phyloP scores from a whole-genome alignment of 2,329 filamentous ascomycete genomes.

The Fusarium devonianum region DNA sequence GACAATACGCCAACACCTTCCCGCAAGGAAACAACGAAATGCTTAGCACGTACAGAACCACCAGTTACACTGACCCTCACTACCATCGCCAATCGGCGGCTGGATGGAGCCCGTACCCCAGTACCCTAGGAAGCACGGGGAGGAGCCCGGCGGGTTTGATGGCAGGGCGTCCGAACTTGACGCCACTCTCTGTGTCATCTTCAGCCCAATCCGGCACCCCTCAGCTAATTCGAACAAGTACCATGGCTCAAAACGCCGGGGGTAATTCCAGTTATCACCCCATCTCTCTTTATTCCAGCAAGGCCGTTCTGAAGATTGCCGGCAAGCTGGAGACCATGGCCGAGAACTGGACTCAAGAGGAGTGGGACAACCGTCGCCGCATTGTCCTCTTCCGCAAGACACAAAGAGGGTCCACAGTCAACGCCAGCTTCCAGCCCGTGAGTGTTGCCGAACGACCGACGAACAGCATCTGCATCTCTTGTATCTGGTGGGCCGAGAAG shows the following conservation, averaged over 20 bases:
- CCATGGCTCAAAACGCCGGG: constrained; percentile 51
- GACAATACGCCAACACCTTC: constrained; percentile 51
- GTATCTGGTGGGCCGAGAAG: constrained; percentile 96
- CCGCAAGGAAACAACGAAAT: constrained; percentile 57
- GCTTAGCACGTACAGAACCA: constrained; percentile 62
- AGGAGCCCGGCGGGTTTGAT: constrained; percentile 55
- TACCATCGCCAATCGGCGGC: constrained; percentile 51
- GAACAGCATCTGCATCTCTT: constrained; percentile 93
- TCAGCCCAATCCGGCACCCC: constrained; percentile 50
- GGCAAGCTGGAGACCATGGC: constrained; percentile 88
- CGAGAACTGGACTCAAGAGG: constrained; percentile 81
- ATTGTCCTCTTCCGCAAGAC: constrained; percentile 88
- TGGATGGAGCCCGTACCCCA: constrained; percentile 55
- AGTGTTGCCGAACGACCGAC: constrained; percentile 78
- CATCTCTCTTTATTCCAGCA: constrained; percentile 82
- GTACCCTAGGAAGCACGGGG: constrained; percentile 50
- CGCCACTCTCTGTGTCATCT: constrained; percentile 57
- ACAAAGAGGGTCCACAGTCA: constrained; percentile 83
- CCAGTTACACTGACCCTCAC: constrained; percentile 58
- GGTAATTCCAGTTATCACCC: constrained; percentile 69
- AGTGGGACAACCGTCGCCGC: constrained; percentile 78
- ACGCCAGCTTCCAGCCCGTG: constrained; percentile 80
- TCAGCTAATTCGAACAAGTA: constrained; percentile 64
- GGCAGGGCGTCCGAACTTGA: constrained; percentile 54
- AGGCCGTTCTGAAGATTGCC: constrained; percentile 83